Conservation (phyloP, 768 basidiomycete species). For the Crassisporium funariophilum region DNA sequence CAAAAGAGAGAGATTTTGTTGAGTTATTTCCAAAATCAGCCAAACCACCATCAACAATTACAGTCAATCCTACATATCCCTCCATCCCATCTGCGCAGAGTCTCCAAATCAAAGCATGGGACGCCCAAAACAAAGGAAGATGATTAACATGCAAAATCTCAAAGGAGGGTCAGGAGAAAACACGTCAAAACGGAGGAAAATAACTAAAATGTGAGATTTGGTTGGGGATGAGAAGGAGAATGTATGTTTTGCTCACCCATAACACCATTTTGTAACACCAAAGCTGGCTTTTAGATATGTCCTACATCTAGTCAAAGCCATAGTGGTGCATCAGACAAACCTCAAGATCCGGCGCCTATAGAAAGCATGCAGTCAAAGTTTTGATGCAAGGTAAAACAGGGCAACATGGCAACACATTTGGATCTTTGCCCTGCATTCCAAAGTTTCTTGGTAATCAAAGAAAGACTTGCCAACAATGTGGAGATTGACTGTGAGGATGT, state of each 20-base stretch:
- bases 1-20: too few relatives aligned
- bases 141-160: not conserved
- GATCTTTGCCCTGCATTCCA: not conserved
- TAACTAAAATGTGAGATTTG: not conserved
- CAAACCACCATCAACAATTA: not conserved
- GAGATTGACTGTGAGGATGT: not conserved
- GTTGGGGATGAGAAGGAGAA: not conserved
- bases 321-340: not conserved
- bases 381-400: not conserved
- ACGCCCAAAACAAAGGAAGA: not conserved
- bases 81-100: not conserved
- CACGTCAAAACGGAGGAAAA: not conserved
- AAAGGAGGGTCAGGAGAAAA: not conserved
- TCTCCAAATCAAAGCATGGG: not conserved
- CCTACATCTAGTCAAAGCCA: not conserved
- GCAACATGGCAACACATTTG: not conserved
- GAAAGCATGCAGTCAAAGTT: not conserved
- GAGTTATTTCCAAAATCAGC: not conserved
- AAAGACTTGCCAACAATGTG: not conserved
- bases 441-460: not conserved
- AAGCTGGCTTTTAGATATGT: not conserved
- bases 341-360: not conserved
- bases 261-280: not conserved
- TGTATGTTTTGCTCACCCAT: not conserved
- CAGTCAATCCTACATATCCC: not conserved